Evolutionary conservation across 1,139 yeast species (phyloP), one percentile per base, ranked within the genome.

Genomic region (Magnusiomyces suaveolens): DNA sequence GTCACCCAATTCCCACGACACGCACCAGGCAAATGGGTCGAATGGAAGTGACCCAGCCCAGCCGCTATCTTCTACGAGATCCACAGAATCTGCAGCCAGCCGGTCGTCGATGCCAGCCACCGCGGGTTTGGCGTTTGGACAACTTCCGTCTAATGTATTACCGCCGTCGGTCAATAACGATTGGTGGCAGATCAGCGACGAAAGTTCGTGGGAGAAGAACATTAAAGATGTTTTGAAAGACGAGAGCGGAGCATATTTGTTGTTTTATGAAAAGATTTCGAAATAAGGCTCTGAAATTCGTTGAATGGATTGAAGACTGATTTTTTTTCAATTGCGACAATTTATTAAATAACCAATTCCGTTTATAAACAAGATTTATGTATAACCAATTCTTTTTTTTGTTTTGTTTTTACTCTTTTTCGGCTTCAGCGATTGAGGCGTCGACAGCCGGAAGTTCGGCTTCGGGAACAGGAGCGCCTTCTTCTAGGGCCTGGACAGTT

Each of bases 131-230:
- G n/a, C n/a, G n/a, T n/a, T n/a, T n/a, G n/a, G n/a, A 41, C 24
- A 41, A 20, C 23, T 20, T 10, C 23, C 23, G 12, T 6, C 48
- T 20, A 56, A 54, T 36, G 57, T 57, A 39, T 55, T 50, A 52
- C 52, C 56, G 16, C 54, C 57, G n/a, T 55, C 53, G 26, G 49
- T 46, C 38, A 43, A 75, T 6, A 80, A 80, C 57, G 75, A 78
- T 20, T 90, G 81, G 73, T 90, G 97, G 97, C 77, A 87, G 62
- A 80, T 89, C 32, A 87, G 94, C 60, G 97, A 90, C 68, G 76
- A 87, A 1, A 74, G 73, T 44, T 80, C 85, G 2, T 71, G 79
- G 51, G 96, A 88, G 65, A 82, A 79, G 29, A 74, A 80, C n/a
- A 69, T 74, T 16, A 70, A 73, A 1, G 79, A 83, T 21, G 87